Evolutionary conservation across 441 rosid genomes (phyloP).

Genomic region (Erodium trifolium): DNA sequence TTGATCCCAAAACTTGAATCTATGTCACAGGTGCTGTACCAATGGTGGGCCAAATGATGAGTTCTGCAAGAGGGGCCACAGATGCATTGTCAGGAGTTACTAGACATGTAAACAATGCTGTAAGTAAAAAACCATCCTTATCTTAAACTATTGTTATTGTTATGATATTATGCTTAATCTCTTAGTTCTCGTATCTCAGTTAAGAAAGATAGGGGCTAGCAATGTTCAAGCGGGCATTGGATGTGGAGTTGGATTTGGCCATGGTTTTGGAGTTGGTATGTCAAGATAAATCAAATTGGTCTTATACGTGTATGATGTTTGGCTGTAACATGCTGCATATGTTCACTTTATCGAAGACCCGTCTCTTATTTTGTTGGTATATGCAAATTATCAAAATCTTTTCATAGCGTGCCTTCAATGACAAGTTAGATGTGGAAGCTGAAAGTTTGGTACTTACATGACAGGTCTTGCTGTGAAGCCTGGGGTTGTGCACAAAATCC

Average conservation of each 20-base stretch:
- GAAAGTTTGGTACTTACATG: constrained; percentile 18
- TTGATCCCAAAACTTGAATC: constrained; percentile 8
- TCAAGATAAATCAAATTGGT: not conserved
- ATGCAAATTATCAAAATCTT: too few species aligned
- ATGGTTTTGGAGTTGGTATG: constrained; percentile 92
- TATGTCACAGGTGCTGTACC: constrained; percentile 55
- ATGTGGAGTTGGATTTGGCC: constrained; percentile 93
- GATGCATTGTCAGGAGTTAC: constrained; percentile 69
- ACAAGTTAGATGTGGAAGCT: not conserved
- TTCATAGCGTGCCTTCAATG: not conserved
- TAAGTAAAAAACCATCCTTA: constrained; percentile 26
- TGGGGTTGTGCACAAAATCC: constrained; percentile 54
- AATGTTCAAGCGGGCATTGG: constrained; percentile 72
- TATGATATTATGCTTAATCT: not conserved
- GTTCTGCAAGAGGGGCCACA: constrained; percentile 86
- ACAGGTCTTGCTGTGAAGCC: constrained; percentile 87
- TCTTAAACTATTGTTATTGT: not conserved
- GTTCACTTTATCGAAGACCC: too few species aligned
- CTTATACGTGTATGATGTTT: not conserved
- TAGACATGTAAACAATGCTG: constrained; percentile 55
- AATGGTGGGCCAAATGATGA: constrained; percentile 65
- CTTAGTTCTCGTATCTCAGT: constrained; percentile 30
- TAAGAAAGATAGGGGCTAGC: constrained; percentile 68
- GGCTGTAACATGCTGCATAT: too few species aligned
- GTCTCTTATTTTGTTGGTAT: too few species aligned